Percentiles rank a stretch among this genome's conserved stretches.
These are phyloP conservation scores for Xanthoparmelia taractica DNA, from an alignment of 495 filamentous ascomycete species.

Conservation along the genomic window DNA sequence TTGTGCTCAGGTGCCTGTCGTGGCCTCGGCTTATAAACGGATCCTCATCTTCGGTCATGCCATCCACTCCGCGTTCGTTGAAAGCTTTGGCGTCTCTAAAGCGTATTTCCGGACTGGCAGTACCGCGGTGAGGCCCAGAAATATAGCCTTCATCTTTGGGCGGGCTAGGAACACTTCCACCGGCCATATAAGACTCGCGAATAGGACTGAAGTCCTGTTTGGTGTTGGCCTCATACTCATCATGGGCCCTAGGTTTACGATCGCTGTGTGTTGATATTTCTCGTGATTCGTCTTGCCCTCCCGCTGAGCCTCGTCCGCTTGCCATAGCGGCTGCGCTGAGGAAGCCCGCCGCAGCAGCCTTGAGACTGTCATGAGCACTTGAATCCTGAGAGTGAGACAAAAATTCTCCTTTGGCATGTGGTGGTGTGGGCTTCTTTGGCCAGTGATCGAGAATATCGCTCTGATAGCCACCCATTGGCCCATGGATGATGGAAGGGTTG, in stretches of 20 bases:
- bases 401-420: constrained; percentile 37
- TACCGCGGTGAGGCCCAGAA: constrained; percentile 65
- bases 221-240: constrained; percentile 30
- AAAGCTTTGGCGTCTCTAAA: constrained; percentile 53
- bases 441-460: constrained; percentile 45
- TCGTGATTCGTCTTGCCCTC: constrained; percentile 17
- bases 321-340: constrained; percentile 23
- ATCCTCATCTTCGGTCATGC: constrained; percentile 52
- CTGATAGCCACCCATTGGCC: constrained; percentile 50
- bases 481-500: constrained; percentile 69
- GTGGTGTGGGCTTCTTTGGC: constrained; percentile 44
- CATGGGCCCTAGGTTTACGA: constrained; percentile 31
- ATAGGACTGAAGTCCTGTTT: constrained; percentile 33
- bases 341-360: constrained; percentile 23
- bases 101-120: constrained; percentile 52
- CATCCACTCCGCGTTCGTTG: constrained; percentile 48
- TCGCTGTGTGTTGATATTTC: constrained; percentile 28
- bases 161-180: constrained; percentile 37
- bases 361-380: constrained; percentile 26
- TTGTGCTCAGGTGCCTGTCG: constrained; percentile 68
- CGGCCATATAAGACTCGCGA: constrained; percentile 30
- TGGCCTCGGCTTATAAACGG: constrained; percentile 47
- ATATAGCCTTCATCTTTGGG: constrained; percentile 85
- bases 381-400: constrained; percentile 38
- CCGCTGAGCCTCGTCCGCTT: constrained; percentile 7